Conservation (phyloP, 2,329 filamentous ascomycete species). For the Cordyceps fumosorosea region DNA sequence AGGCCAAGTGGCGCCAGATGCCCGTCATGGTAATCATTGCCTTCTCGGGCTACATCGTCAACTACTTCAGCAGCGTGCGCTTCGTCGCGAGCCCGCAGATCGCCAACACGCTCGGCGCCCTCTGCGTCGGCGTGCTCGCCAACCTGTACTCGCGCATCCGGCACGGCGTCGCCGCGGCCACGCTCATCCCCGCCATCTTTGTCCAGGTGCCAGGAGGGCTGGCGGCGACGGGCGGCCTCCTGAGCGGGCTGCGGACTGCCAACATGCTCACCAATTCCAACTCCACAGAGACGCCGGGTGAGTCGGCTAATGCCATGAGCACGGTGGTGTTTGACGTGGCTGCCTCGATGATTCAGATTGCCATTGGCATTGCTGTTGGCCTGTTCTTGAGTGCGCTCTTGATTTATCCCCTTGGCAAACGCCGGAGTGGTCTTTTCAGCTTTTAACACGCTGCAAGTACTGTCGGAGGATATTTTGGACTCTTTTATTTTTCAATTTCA, state of each 20-base stretch:
- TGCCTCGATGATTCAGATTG: constrained; percentile 46
- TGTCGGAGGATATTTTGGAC: not conserved
- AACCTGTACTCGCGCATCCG: constrained; percentile 64
- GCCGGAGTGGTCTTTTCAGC: constrained; percentile 43
- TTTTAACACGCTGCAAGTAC: constrained; percentile 25
- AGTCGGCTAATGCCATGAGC: constrained; percentile 21
- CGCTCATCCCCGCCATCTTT: constrained; percentile 42
- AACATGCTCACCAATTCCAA: constrained; percentile 37
- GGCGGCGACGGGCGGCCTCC: constrained; percentile 38
- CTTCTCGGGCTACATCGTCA: constrained; percentile 67
- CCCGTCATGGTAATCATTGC: constrained; percentile 72
- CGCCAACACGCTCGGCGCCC: constrained; percentile 68
- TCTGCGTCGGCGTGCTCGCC: constrained; percentile 68
- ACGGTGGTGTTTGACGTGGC: constrained; percentile 39
- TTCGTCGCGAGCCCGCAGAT: constrained; percentile 68
- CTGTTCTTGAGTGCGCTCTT: constrained; percentile 43
- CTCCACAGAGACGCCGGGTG: not conserved
- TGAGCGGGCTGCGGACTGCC: constrained; percentile 39
- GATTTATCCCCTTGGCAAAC: constrained; percentile 43
- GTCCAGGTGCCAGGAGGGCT: constrained; percentile 43
- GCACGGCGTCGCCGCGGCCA: constrained; percentile 44
- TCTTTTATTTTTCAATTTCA: not conserved
- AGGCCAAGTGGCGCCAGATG: constrained; percentile 74
- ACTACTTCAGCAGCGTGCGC: constrained; percentile 60
- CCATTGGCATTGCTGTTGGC: constrained; percentile 45